Conservation (phyloP, 2,329 filamentous ascomycete genomes). For the Botrytis fabae region DNA sequence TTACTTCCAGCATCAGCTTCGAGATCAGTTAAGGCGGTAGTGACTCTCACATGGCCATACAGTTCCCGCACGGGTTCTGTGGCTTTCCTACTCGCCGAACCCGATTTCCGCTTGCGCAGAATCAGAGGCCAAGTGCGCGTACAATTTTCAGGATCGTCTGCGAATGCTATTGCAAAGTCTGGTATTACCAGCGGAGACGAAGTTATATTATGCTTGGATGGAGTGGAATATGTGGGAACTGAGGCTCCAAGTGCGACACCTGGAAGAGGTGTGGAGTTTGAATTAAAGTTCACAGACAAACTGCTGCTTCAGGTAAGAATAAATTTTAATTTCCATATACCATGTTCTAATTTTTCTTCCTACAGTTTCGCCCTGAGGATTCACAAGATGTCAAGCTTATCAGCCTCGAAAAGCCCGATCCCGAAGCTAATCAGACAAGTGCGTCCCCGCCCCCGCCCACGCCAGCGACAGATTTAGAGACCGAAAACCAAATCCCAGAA, state of each 20-base stretch:
- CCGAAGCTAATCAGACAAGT: slow-evolving; percentile 29
- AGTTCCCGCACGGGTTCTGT: slow-evolving; percentile 73
- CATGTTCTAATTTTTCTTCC: slow-evolving; percentile 26
- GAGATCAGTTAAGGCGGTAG: slow-evolving; percentile 63
- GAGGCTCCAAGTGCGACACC: slow-evolving; percentile 47
- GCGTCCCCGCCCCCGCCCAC: slow-evolving; percentile 24
- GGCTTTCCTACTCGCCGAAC: slow-evolving; percentile 80
- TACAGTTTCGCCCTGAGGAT: slow-evolving; percentile 51
- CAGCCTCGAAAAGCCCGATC: slow-evolving; percentile 50
- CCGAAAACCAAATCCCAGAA: slow-evolving; percentile 28
- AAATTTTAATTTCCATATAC: slow-evolving; percentile 7
- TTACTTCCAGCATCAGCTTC: slow-evolving; percentile 46
- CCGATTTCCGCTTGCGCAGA: slow-evolving; percentile 77
- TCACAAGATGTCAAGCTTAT: slow-evolving; percentile 51
- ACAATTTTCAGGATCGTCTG: slow-evolving; percentile 69
- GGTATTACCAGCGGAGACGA: slow-evolving; percentile 77
- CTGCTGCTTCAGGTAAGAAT: slow-evolving; percentile 49
- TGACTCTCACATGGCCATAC: slow-evolving; percentile 91
- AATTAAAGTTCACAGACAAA: slow-evolving; percentile 55
- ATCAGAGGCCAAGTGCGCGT: slow-evolving; percentile 78
- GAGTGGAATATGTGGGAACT: slow-evolving; percentile 58
- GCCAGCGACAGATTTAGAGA: slow-evolving; percentile 30
- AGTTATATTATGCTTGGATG: slow-evolving; percentile 67
- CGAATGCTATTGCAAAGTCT: slow-evolving; percentile 65
- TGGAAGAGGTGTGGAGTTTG: slow-evolving; percentile 57